Evolutionary conservation across 192 early-diverging fungal species (phyloP).

Genomic region (Backusella liffmaniae): DNA sequence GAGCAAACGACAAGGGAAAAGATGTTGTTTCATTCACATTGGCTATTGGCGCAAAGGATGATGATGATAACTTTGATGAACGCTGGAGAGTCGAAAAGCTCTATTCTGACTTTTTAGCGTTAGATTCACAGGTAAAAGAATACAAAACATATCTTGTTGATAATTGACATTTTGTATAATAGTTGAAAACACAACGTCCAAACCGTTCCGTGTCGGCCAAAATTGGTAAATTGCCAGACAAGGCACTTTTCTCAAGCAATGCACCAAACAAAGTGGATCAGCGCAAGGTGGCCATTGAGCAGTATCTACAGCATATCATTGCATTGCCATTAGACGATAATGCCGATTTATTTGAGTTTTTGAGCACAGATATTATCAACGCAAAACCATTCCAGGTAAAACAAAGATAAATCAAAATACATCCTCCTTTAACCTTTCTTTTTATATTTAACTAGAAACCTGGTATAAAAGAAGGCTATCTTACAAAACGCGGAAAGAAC

Average conservation of each 20-base stretch:
- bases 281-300: slow-evolving; percentile 81
- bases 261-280: slow-evolving; percentile 86
- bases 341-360: slow-evolving; percentile 70
- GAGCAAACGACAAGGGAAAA: slow-evolving; percentile 75
- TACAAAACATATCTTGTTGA: too few species aligned
- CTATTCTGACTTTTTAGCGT: slow-evolving; percentile 80
- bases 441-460: slow-evolving; percentile 38
- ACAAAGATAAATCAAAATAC: not conserved
- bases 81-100: slow-evolving; percentile 87
- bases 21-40: slow-evolving; percentile 67
- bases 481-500: slow-evolving; percentile 93
- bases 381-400: slow-evolving; percentile 15
- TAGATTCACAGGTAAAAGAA: slow-evolving; percentile 72
- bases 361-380: slow-evolving; percentile 66
- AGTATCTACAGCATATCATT: slow-evolving; percentile 75
- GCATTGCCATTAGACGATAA: slow-evolving; percentile 57
- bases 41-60: slow-evolving; percentile 34
- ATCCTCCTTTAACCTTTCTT: not conserved
- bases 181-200: slow-evolving; percentile 36
- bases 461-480: slow-evolving; percentile 80
- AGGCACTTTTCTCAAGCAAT: slow-evolving; percentile 76
- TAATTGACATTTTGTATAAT: not conserved
- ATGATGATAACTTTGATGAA: slow-evolving; percentile 39
- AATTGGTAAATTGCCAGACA: slow-evolving; percentile 81
- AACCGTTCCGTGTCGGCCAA: slow-evolving; percentile 44